Conservation (phyloP, 495 filamentous ascomycete species). For the Astrothelium macrocarpum region DNA sequence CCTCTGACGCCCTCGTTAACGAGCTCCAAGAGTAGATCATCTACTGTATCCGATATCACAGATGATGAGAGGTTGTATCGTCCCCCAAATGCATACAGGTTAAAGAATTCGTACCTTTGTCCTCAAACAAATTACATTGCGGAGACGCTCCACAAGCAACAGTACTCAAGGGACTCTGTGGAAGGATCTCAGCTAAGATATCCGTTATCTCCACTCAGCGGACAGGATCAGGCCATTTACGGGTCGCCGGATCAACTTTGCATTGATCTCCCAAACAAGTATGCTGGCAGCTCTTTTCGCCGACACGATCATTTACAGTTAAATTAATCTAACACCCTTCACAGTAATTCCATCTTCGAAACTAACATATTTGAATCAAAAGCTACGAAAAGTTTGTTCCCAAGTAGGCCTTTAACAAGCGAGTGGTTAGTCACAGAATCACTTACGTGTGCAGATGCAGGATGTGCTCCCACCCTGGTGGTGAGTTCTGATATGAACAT, state of each 20-base stretch:
- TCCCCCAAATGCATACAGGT: background rate
- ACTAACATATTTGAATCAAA: too few relatives aligned
- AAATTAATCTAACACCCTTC: too few relatives aligned
- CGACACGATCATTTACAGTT: too few relatives aligned
- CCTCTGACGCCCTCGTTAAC: background rate
- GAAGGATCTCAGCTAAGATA: background rate
- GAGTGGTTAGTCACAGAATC: too few relatives aligned
- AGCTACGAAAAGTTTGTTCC: too few relatives aligned
- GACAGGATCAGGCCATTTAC: background rate
- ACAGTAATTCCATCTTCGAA: too few relatives aligned
- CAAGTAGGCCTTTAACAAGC: too few relatives aligned
- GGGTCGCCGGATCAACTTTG: background rate
- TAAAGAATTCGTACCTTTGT: background rate
- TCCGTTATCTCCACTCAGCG: background rate
- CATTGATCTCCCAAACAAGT: background rate
- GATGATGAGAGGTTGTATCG: background rate
- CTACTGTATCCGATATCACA: background rate
- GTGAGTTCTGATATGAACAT: background rate
- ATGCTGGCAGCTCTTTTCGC: too few relatives aligned
- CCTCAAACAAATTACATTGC: background rate
- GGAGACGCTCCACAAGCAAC: background rate
- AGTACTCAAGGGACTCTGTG: background rate
- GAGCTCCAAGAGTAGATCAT: background rate
- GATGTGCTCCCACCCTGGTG: too few relatives aligned
- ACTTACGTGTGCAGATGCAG: too few relatives aligned